These are phyloP conservation scores for Botryotinia calthae DNA, from an alignment of 2,329 filamentous ascomycete species.

Conservation along the genomic window DNA sequence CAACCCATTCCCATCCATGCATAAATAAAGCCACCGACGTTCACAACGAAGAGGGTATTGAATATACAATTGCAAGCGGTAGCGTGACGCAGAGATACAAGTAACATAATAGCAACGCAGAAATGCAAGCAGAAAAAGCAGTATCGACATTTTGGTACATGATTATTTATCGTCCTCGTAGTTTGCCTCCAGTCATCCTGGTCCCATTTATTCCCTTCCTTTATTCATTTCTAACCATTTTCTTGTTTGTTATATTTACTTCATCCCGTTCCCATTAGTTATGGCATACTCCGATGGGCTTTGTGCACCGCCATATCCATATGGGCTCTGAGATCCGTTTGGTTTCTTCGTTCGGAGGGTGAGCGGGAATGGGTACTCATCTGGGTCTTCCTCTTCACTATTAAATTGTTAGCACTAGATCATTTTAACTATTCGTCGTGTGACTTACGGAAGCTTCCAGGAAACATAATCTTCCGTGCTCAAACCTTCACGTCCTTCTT, in stretches of 20 bases:
- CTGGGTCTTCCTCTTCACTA: conserved; percentile 91
- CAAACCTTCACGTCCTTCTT: conserved; percentile 89
- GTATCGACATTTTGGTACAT: conserved; percentile 27
- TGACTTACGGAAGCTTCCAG: conserved; percentile 94
- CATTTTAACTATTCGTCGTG: neutral
- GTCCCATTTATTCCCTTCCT: conserved; percentile 11
- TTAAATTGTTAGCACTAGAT: conserved; percentile 24
- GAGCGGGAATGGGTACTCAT: conserved; percentile 70
- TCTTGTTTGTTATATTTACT: conserved; percentile 6
- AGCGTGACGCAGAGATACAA: conserved; percentile 5
- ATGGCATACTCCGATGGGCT: conserved; percentile 34
- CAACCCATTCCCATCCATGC: conserved; percentile 9
- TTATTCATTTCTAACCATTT: conserved; percentile 1
- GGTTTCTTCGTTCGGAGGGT: conserved; percentile 53
- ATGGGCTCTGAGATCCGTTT: conserved; percentile 35
- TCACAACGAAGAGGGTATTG: conserved; percentile 12
- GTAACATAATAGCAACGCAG: conserved; percentile 8
- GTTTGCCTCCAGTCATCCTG: neutral
- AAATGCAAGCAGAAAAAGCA: conserved; percentile 19
- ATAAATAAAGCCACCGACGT: conserved; percentile 15
- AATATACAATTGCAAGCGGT: conserved; percentile 7
- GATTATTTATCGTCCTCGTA: conserved; percentile 22
- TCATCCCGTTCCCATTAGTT: conserved; percentile 33
- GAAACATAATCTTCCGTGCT: conserved; percentile 97
- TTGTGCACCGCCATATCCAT: conserved; percentile 34